phyloP scores from a whole-genome alignment of 345 rosid genomes.

The Pseudoturritis turrita region DNA sequence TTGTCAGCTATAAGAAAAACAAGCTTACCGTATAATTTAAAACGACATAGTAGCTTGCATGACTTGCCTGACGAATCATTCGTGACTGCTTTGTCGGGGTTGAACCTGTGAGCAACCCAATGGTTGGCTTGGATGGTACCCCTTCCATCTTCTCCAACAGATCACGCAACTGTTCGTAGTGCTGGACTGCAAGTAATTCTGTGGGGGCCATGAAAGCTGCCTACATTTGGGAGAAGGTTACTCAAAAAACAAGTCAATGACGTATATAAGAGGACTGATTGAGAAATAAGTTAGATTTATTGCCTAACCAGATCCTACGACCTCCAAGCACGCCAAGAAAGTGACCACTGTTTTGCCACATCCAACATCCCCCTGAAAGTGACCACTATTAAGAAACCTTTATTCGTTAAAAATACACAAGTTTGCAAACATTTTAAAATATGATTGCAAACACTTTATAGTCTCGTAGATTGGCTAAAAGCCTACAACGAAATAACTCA shows the following conservation, averaged over 20 bases:
- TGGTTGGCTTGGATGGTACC: conserved; percentile 56
- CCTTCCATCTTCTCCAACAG: conserved; percentile 64
- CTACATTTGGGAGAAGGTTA: conserved; percentile 37
- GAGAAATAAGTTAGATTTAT: conserved; percentile 6
- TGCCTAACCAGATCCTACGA: conserved; percentile 69
- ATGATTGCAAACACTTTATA: too few relatives aligned
- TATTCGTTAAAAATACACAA: background rate
- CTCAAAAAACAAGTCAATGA: background rate
- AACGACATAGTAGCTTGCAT: conserved; percentile 24
- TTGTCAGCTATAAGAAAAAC: conserved; percentile 20
- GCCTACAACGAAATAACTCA: background rate
- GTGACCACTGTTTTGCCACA: conserved; percentile 97
- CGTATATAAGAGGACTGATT: background rate
- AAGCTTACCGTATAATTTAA: background rate
- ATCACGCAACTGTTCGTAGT: conserved; percentile 69
- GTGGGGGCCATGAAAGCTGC: conserved; percentile 99
- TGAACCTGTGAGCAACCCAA: conserved; percentile 91
- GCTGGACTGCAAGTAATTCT: conserved; percentile 93
- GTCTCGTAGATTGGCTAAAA: background rate
- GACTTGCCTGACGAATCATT: conserved; percentile 75
- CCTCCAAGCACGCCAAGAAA: conserved; percentile 97
- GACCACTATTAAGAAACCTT: conserved; percentile 10
- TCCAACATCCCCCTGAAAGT: conserved; percentile 88
- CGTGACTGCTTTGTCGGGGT: conserved; percentile 78
- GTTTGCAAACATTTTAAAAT: background rate